Base-by-base conservation (phyloP, 1,139 yeast species). In the Trichomonascaceae sp. region DNA sequence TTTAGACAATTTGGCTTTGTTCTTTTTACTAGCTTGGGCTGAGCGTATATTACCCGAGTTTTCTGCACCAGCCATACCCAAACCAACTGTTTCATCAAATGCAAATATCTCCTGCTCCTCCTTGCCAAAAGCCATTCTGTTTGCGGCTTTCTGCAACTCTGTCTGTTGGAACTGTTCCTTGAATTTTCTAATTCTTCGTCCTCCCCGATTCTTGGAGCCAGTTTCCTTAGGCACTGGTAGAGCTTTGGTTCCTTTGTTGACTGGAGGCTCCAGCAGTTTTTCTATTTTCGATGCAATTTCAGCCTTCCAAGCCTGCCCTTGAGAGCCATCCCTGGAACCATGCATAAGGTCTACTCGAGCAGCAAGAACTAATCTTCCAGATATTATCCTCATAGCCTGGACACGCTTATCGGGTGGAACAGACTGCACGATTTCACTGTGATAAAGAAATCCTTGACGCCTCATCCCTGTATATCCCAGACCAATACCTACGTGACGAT, bases 121-220 rank as follows among this genome's bases (percentile, higher is more conserved):
- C 61, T 83, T 78, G 7, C 96, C 96, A 71, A 91, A 91, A 50
- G 79, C 85, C 81, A 91, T 79, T 62, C 87, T 81, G 66, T 91
- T 90, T 62, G 89, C 96, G 1, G 96, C 87, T 62, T 83, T 84
- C 43, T 91, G 84, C 46, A 87, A 68, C 52, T 90, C 96, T 0
- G 96, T 85, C 77, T 86, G 79, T 64, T 84, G 84, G 70, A 85
- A 84, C 63, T 87, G 82, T 65, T 90, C 89, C 66, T 87, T 88
- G 74, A 83, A 80, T 69, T 89, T 89, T 51, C 96, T 75, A 60
- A 86, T 78, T 57, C 91, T 74, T 60, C 83, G 74, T 0, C 99
- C 99, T 1, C 96, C 98, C 63, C 99, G 77, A 62, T 85, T 86
- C 70, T 87, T 87, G 4, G 93, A 83, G 49, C 84, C 82, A 55